Conservation (phyloP, 352 stramenopile genomes). For the Globisporangium takayamanum region DNA sequence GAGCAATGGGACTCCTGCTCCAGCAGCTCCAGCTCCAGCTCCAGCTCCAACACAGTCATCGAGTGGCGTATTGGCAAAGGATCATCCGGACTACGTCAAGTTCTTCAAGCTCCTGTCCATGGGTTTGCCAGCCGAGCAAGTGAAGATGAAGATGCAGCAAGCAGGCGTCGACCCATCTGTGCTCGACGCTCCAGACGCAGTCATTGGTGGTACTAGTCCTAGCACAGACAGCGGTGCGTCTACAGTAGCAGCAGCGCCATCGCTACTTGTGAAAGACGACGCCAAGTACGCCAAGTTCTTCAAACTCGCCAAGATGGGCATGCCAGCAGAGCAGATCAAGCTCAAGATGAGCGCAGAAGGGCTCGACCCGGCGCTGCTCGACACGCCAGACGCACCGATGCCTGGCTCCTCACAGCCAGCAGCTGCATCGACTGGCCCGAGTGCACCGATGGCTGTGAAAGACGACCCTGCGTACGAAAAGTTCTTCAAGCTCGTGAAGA, state of each 20-base stretch:
- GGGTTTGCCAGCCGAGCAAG: conserved; percentile 71
- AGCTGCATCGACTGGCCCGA: conserved; percentile 2
- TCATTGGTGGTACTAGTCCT: conserved; percentile 37
- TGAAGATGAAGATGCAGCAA: conserved; percentile 85
- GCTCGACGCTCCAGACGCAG: conserved; percentile 60
- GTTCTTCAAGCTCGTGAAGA: conserved; percentile 94
- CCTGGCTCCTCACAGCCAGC: conserved; percentile 24
- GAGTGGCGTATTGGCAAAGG: conserved; percentile 43
- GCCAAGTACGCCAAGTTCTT: conserved; percentile 93
- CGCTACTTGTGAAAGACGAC: conserved; percentile 57
- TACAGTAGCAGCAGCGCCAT: conserved; percentile 5
- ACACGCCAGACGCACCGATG: conserved; percentile 83
- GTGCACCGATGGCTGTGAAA: conserved; percentile 70
- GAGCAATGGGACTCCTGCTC: not conserved
- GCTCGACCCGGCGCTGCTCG: conserved; percentile 87
- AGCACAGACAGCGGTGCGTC: not conserved
- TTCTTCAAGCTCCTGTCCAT: conserved; percentile 83
- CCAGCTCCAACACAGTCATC: conserved; percentile 11
- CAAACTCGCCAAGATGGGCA: conserved; percentile 94
- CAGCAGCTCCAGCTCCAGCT: conserved; percentile 14
- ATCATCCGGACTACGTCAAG: conserved; percentile 72
- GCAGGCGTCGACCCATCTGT: conserved; percentile 55
- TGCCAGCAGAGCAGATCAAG: conserved; percentile 92
- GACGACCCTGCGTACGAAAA: conserved; percentile 91
- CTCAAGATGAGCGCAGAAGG: conserved; percentile 93